Conservation (phyloP, 129 eudicot genomes). For the Arctium minus region DNA sequence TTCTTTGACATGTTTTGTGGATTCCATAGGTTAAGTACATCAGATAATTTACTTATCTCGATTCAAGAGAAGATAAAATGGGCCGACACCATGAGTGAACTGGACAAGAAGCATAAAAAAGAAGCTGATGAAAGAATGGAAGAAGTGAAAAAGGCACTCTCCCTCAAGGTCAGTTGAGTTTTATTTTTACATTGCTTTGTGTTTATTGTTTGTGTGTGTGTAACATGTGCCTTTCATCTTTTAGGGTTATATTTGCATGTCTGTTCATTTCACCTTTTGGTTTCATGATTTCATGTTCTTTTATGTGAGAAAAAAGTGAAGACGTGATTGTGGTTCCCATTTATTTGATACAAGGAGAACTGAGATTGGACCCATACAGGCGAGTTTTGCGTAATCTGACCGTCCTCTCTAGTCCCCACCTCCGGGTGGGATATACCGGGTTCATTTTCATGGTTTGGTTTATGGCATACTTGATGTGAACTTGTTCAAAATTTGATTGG, state of each 20-base stretch:
- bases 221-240: neutral
- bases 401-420: no score
- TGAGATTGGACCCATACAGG: neutral
- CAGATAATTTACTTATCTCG: conserved; percentile 65
- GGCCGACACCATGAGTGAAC: conserved; percentile 82
- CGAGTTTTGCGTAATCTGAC: no score
- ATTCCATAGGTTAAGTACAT: conserved; percentile 62
- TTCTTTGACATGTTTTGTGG: conserved; percentile 12
- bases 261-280: no score
- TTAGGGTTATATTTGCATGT: no score
- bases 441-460: no score
- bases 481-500: no score
- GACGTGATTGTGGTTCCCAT: neutral
- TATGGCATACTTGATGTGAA: no score
- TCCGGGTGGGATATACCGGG: no score
- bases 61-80: conserved; percentile 94
- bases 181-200: neutral
- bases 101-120: conserved; percentile 71
- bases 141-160: conserved; percentile 72
- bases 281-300: no score
- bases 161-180: conserved; percentile 65
- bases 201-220: no score
- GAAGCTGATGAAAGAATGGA: conserved; percentile 69
- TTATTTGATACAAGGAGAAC: neutral
- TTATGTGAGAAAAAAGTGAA: neutral